Conservation (phyloP, 2,329 filamentous ascomycete species). For the Ophidiomyces ophidiicola region DNA sequence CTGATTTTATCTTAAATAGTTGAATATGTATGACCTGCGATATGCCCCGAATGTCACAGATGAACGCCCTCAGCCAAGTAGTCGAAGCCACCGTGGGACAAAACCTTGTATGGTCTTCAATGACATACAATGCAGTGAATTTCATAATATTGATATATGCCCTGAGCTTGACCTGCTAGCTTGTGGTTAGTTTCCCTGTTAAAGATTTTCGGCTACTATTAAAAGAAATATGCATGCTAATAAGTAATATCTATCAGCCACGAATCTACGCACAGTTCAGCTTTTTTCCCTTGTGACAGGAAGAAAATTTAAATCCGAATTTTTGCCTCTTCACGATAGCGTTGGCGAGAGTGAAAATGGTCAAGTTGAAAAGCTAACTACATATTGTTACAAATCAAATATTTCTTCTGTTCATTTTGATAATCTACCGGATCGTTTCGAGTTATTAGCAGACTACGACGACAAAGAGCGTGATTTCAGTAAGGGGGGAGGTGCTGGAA, state of each 20-base stretch:
- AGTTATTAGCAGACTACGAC: constrained; percentile 2
- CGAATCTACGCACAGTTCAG: constrained; percentile 25
- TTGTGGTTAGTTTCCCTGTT: constrained; percentile 23
- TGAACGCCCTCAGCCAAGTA: constrained; percentile 21
- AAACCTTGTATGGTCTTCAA: constrained; percentile 28
- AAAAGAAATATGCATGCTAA: background rate
- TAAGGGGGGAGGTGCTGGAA: constrained; percentile 17
- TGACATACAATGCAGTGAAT: constrained; percentile 21
- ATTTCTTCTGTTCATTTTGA: constrained; percentile 28
- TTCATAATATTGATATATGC: constrained; percentile 28
- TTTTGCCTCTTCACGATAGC: too few relatives aligned
- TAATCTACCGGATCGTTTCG: constrained; percentile 9
- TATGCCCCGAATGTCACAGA: constrained; percentile 23
- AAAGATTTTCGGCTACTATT: too few relatives aligned
- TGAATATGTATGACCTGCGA: constrained; percentile 34
- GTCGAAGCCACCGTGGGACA: constrained; percentile 21
- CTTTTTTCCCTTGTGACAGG: constrained; percentile 31
- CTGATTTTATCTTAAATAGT: constrained; percentile 19
- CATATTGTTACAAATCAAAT: constrained; percentile 16
- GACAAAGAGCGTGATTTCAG: constrained; percentile 7
- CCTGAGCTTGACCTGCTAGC: constrained; percentile 29
- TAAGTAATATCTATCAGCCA: constrained; percentile 19
- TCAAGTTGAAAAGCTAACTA: background rate
- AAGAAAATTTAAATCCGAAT: constrained; percentile 14
- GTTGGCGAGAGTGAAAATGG: too few relatives aligned